Conservation (phyloP, 2,329 filamentous ascomycete genomes). For the Ustilaginoidea virens region DNA sequence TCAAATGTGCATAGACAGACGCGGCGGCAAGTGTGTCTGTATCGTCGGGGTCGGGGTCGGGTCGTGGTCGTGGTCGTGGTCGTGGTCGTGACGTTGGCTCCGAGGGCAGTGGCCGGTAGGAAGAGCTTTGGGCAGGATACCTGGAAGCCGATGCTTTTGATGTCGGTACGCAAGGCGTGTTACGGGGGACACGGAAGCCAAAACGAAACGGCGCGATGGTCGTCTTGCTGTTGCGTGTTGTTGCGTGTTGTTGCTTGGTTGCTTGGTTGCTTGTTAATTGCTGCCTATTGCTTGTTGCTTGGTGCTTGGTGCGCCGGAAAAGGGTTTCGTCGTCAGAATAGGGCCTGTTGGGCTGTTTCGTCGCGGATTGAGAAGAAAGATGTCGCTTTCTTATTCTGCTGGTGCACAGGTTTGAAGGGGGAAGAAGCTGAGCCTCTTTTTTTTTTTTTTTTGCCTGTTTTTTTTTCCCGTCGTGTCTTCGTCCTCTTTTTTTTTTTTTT, state of each 20-base stretch:
- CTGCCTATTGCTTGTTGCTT: no score
- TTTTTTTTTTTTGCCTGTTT: conserved; percentile 1
- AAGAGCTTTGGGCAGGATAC: no score
- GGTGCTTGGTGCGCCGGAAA: no score
- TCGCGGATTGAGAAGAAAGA: conserved; percentile 3
- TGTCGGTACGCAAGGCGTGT: no score
- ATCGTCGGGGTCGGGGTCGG: conserved; percentile 18
- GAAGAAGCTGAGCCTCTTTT: neutral
- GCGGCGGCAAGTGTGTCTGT: conserved; percentile 6
- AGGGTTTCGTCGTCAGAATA: conserved; percentile 1
- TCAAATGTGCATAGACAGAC: conserved; percentile 3
- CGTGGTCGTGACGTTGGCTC: neutral
- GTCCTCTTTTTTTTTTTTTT: no score
- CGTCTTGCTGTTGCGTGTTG: no score
- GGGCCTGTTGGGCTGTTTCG: conserved; percentile 4
- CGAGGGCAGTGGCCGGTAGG: neutral
- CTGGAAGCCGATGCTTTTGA: no score
- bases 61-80: conserved; percentile 2
- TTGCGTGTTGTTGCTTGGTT: no score
- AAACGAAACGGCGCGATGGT: conserved; percentile 4
- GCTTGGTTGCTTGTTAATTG: no score
- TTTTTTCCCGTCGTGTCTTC: conserved; percentile 3
- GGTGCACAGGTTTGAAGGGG: conserved; percentile 4
- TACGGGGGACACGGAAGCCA: no score
- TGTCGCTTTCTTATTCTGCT: no score